These are phyloP conservation scores for Magnolia sinica DNA, from an alignment of 164 flowering plant species.

Conservation along the genomic window DNA sequence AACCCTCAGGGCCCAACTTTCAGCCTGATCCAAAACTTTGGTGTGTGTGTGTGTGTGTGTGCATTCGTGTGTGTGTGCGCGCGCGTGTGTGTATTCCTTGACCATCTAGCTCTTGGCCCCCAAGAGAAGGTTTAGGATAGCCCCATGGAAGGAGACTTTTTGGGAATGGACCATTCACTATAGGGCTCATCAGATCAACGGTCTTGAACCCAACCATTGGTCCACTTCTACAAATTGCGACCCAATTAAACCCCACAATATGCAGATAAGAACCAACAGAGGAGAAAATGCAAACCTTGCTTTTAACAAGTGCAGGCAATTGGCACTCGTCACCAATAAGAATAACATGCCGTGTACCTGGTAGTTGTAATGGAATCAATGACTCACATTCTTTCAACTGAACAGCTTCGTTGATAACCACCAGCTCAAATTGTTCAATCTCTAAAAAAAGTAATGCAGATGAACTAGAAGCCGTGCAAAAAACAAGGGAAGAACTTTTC, in stretches of 20 bases:
- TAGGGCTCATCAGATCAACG: not conserved
- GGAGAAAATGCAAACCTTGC: conserved; percentile 26
- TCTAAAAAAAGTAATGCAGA: conserved; percentile 18
- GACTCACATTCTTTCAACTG: conserved; percentile 69
- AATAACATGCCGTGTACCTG: conserved; percentile 38
- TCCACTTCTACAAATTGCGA: not conserved
- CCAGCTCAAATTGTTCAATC: conserved; percentile 21
- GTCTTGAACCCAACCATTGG: no score
- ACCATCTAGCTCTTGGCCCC: not conserved
- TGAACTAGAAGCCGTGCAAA: conserved; percentile 51
- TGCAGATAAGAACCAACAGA: not conserved
- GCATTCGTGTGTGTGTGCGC: no score
- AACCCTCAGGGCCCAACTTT: no score
- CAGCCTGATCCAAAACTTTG: no score
- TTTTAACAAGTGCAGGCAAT: conserved; percentile 52
- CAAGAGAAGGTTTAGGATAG: not conserved
- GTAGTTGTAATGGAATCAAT: conserved; percentile 45
- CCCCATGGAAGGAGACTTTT: not conserved
- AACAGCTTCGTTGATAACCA: conserved; percentile 62
- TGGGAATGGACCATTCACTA: no score
- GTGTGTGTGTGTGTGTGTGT: no score
- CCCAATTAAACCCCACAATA: not conserved
- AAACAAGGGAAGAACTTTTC: conserved; percentile 31
- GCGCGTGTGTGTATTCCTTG: no score
- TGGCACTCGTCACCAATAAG: conserved; percentile 63